Conservation (phyloP, 2,329 filamentous ascomycete genomes). For the Fulvia fulva region DNA sequence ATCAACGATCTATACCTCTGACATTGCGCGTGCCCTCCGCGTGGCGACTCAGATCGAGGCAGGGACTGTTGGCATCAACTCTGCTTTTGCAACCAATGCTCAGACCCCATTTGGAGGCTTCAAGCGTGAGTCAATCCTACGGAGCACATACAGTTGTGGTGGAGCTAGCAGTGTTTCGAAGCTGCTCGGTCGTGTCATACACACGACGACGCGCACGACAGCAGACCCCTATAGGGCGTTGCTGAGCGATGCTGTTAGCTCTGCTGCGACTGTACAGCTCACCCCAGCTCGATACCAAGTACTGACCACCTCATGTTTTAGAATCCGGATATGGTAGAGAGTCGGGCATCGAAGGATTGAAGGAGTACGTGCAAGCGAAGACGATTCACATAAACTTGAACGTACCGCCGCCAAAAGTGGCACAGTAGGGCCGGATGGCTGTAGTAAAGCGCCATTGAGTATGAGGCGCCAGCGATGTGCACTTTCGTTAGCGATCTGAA, state of each 20-base stretch:
- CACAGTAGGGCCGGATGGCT: too few relatives aligned
- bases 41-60: slow-evolving; percentile 50
- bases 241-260: too few relatives aligned
- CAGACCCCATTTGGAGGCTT: slow-evolving; percentile 24
- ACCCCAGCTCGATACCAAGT: not conserved
- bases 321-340: slow-evolving; percentile 7
- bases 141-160: slow-evolving; percentile 56
- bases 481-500: too few relatives aligned
- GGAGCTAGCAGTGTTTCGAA: too few relatives aligned
- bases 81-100: slow-evolving; percentile 27
- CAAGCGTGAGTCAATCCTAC: too few relatives aligned
- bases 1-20: slow-evolving; percentile 64
- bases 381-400: slow-evolving; percentile 37
- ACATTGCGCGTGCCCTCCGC: slow-evolving; percentile 49
- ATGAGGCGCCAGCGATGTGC: too few relatives aligned
- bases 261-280: too few relatives aligned
- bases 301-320: too few relatives aligned
- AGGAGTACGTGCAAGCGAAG: slow-evolving; percentile 29
- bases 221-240: too few relatives aligned
- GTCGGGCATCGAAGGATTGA: slow-evolving; percentile 15
- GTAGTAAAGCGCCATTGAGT: too few relatives aligned
- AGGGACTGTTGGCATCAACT: slow-evolving; percentile 53
- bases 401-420: slow-evolving; percentile 6
- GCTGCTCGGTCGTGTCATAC: too few relatives aligned
- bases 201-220: too few relatives aligned